Evolutionary conservation across 2,329 filamentous ascomycete species (phyloP), one percentile per base, ranked within the genome.

Genomic region (Sarocladium strictum): DNA sequence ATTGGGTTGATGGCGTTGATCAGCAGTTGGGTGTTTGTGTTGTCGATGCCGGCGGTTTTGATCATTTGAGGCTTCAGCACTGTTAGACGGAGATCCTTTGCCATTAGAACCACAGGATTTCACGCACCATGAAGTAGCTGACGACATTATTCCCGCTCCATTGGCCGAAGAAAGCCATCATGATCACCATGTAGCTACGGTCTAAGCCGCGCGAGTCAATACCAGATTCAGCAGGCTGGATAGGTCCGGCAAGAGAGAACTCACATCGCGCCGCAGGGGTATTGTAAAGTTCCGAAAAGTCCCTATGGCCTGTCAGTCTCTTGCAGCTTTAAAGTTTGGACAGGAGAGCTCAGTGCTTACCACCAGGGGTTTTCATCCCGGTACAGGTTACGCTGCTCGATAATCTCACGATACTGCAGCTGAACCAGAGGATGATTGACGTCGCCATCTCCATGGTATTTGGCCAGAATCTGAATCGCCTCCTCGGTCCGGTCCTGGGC

Each of bases 361-460:
- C 79, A 84, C 75, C 77, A 83, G 2, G 76, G 71, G 60, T 84
- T 84, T 56, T 82, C 80, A 15, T 76, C 67, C n/a, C 69, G 69
- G 6, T 72, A 74, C 9, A 72, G 63, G 49, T 68, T 68, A 51
- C 77, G 71, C 53, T 77, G 72, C 62, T 81, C 77, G 26, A 78
- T 66, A 62, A 81, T 79, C 60, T 83, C 78, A 26, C 73, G 75
- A 63, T 80, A 80, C 63, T 84, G 78, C 4, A 83, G 70, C 60
- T 78, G 74, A 2, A 83, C 80, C 51, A 83, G 69, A 0, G 76
- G 73, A 0, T 73, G 76, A 53, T 70, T 67, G 1, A 73, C 72
- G 59, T 81, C 74, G 2, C 80, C 83, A 53, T 85, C 75, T 14
- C 78, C 80, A 59, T 84, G 84, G 60, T 79, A 85, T 58, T 79